phyloP scores from a whole-genome alignment of 495 filamentous ascomycete genomes.

The Aspergillus sclerotioniger region DNA sequence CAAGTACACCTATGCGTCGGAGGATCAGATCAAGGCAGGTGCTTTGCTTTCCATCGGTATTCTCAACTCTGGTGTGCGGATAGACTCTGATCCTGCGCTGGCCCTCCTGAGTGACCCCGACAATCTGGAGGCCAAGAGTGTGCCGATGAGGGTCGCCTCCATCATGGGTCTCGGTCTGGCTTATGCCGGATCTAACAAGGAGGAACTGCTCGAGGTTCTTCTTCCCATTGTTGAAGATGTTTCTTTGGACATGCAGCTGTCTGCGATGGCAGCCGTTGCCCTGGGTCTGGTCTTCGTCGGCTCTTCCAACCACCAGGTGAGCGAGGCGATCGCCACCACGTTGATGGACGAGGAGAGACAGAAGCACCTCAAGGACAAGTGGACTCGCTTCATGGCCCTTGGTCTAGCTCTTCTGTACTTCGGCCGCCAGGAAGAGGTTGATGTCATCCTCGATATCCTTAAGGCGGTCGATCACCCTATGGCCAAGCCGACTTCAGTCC shows the following conservation, averaged over 20 bases:
- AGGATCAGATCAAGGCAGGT: slow-evolving; percentile 87
- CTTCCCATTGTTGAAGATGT: slow-evolving; percentile 84
- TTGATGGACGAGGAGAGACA: slow-evolving; percentile 87
- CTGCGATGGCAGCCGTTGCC: slow-evolving; percentile 91
- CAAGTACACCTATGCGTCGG: slow-evolving; percentile 79
- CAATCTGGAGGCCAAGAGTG: slow-evolving; percentile 71
- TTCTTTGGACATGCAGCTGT: slow-evolving; percentile 85
- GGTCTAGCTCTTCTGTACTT: slow-evolving; percentile 94
- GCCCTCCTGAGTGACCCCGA: slow-evolving; percentile 77
- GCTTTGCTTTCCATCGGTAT: slow-evolving; percentile 88
- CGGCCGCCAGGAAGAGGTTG: slow-evolving; percentile 94
- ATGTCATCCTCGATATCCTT: slow-evolving; percentile 89
- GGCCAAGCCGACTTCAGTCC: slow-evolving; percentile 82
- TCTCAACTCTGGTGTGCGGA: slow-evolving; percentile 84
- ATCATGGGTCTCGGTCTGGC: slow-evolving; percentile 96
- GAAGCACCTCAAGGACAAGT: slow-evolving; percentile 90
- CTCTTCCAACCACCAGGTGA: slow-evolving; percentile 83
- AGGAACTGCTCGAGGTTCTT: slow-evolving; percentile 74
- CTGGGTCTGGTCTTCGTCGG: slow-evolving; percentile 91
- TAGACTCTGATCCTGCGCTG: slow-evolving; percentile 83
- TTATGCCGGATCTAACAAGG: slow-evolving; percentile 88
- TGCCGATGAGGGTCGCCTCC: slow-evolving; percentile 70
- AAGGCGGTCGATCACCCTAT: slow-evolving; percentile 96
- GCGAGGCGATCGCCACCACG: slow-evolving; percentile 83
- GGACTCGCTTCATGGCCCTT: slow-evolving; percentile 93